phyloP scores from a whole-genome alignment of 2,329 filamentous ascomycete genomes.

The Aspergillus eucalypticola region DNA sequence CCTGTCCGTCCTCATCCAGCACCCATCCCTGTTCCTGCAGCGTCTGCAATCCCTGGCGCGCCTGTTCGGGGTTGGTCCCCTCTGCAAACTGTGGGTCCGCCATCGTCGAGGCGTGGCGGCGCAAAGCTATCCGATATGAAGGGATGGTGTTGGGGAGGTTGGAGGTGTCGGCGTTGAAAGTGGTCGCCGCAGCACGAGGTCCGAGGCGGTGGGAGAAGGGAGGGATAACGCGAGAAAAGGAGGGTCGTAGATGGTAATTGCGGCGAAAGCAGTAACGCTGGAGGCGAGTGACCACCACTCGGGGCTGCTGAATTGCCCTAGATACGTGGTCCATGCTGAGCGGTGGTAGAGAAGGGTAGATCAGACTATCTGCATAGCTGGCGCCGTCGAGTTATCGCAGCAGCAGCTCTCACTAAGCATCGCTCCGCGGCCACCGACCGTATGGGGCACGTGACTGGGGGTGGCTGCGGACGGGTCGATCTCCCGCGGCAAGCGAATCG shows the following conservation, averaged over 20 bases:
- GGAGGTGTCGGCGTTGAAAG: not conserved
- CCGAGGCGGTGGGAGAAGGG: not conserved
- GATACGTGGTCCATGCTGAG: slow-evolving; percentile 7
- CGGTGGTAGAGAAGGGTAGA: not conserved
- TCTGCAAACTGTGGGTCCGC: slow-evolving; percentile 30
- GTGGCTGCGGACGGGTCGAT: slow-evolving; percentile 8
- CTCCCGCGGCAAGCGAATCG: not conserved
- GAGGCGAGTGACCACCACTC: not conserved
- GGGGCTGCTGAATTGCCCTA: not conserved
- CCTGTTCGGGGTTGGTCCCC: slow-evolving; percentile 29
- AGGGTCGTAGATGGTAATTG: not conserved
- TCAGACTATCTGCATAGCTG: not conserved
- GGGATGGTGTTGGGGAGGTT: not conserved
- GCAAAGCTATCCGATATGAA: not conserved
- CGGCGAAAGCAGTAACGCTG: not conserved
- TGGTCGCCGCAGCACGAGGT: no score
- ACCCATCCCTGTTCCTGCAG: slow-evolving; percentile 35
- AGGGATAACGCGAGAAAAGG: not conserved
- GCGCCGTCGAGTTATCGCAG: not conserved
- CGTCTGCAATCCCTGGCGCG: slow-evolving; percentile 24
- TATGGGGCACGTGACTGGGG: not conserved
- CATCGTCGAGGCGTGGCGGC: slow-evolving; percentile 20
- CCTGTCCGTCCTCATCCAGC: slow-evolving; percentile 36
- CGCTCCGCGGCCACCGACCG: not conserved
- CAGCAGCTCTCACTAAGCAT: not conserved